Evolutionary conservation across 257 asterid genomes (phyloP).

Genomic region (Ligustrum vulgare): DNA sequence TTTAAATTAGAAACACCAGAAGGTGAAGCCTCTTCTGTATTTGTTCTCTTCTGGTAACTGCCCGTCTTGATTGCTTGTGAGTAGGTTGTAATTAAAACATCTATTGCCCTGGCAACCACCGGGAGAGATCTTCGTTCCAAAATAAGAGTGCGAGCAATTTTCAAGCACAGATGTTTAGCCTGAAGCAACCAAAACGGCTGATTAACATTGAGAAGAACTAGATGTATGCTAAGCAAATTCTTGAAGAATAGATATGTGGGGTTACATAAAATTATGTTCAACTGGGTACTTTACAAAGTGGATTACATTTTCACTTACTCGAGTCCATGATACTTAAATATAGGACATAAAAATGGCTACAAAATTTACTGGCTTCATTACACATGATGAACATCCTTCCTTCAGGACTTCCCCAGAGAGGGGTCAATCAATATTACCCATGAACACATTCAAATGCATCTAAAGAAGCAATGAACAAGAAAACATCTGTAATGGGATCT

Average conservation of each 20-base stretch:
- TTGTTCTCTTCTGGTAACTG: slow-evolving; percentile 51
- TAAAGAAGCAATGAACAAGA: not conserved
- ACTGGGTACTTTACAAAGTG: slow-evolving; percentile 15
- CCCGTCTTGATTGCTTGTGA: slow-evolving; percentile 69
- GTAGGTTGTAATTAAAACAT: slow-evolving; percentile 49
- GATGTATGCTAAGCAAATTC: not conserved
- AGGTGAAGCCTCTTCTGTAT: slow-evolving; percentile 47
- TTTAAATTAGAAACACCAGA: slow-evolving; percentile 45
- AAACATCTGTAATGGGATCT: not conserved
- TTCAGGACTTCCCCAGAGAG: slow-evolving; percentile 3
- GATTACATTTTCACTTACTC: slow-evolving; percentile 7
- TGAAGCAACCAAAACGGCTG: slow-evolving; percentile 36
- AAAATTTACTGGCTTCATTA: slow-evolving; percentile 19
- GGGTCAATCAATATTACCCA: slow-evolving; percentile 8
- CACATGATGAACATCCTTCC: slow-evolving; percentile 13
- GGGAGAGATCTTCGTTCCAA: slow-evolving; percentile 83
- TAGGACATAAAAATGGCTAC: slow-evolving; percentile 6
- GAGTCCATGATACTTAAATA: slow-evolving; percentile 8
- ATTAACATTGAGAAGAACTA: slow-evolving; percentile 16
- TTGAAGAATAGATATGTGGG: not conserved
- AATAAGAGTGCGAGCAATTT: slow-evolving; percentile 55
- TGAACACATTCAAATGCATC: slow-evolving; percentile 7
- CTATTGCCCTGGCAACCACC: slow-evolving; percentile 62
- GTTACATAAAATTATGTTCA: slow-evolving; percentile 1
- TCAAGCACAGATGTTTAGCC: slow-evolving; percentile 84